Percentiles rank a stretch among this genome's conserved stretches.
Conservation (phyloP, 2,329 filamentous ascomycete species). For the Ascochyta koolunga region DNA sequence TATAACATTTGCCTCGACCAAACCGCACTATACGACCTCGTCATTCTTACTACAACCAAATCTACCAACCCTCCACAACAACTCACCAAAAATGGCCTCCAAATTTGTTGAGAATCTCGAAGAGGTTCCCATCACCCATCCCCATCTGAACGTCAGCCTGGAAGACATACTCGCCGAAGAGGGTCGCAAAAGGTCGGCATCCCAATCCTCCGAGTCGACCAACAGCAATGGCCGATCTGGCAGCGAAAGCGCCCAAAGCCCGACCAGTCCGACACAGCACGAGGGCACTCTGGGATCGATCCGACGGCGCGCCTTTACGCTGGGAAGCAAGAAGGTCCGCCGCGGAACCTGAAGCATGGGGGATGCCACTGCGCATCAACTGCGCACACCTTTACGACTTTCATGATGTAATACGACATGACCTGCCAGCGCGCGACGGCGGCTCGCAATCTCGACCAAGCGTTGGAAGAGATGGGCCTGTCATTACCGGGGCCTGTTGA, state of each 20-base stretch:
- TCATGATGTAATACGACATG: slow-evolving; percentile 12
- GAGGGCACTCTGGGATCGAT: slow-evolving; percentile 31
- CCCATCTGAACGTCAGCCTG: slow-evolving; percentile 48
- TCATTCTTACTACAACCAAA: not conserved
- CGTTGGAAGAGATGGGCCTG: slow-evolving; percentile 34
- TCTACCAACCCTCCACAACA: not conserved
- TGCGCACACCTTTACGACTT: slow-evolving; percentile 12
- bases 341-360: slow-evolving; percentile 23
- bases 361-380: not conserved
- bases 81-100: slow-evolving; percentile 36
- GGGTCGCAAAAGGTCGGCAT: slow-evolving; percentile 41
- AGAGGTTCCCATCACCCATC: slow-evolving; percentile 45
- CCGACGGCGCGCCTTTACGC: slow-evolving; percentile 35
- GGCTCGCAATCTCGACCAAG: slow-evolving; percentile 31
- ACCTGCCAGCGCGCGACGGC: not conserved
- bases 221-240: slow-evolving; percentile 29
- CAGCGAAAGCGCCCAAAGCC: slow-evolving; percentile 28
- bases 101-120: slow-evolving; percentile 50
- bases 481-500: not conserved
- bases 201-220: slow-evolving; percentile 40
- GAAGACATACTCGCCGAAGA: slow-evolving; percentile 50
- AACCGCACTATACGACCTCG: not conserved
- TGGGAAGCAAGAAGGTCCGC: slow-evolving; percentile 43
- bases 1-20: slow-evolving; percentile 5
- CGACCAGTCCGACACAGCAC: slow-evolving; percentile 34